Percentiles rank a stretch among this genome's conserved stretches.
These are phyloP conservation scores for Magnolia sinica DNA, from an alignment of 164 flowering plant species.

Conservation along the genomic window DNA sequence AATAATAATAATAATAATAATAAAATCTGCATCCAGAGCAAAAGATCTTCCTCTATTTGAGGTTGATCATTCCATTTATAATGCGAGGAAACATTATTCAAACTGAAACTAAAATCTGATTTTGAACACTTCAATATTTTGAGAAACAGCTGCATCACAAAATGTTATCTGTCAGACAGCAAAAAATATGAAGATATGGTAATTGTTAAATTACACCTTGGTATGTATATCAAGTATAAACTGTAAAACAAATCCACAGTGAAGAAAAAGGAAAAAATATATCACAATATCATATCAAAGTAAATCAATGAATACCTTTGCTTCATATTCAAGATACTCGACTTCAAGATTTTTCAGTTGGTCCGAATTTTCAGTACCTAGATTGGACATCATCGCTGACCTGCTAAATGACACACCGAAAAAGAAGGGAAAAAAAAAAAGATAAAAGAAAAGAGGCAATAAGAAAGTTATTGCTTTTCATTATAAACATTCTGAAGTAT, in stretches of 20 bases:
- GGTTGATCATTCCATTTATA: too few species aligned
- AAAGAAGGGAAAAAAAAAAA: too few species aligned
- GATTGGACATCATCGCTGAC: conserved; percentile 29
- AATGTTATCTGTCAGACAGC: too few species aligned
- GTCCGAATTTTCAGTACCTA: conserved; percentile 41
- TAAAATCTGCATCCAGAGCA: too few species aligned
- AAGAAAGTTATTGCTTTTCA: background rate
- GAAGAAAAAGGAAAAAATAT: background rate
- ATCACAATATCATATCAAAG: background rate
- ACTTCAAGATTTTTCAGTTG: conserved; percentile 79
- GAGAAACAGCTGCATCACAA: too few species aligned
- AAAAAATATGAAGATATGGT: too few species aligned
- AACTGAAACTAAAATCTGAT: too few species aligned
- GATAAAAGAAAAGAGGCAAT: too few species aligned
- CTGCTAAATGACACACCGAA: conserved; percentile 26
- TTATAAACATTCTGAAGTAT: background rate
- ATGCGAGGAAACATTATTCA: too few species aligned
- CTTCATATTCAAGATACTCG: conserved; percentile 74
- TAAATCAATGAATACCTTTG: conserved; percentile 50
- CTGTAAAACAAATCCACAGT: background rate
- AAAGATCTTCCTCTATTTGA: too few species aligned
- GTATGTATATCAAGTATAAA: background rate
- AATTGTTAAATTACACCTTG: background rate
- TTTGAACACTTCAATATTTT: too few species aligned
- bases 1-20: too few species aligned